phyloP scores from a whole-genome alignment of 2,329 filamentous ascomycete genomes.

The Ophiobolus disseminans region DNA sequence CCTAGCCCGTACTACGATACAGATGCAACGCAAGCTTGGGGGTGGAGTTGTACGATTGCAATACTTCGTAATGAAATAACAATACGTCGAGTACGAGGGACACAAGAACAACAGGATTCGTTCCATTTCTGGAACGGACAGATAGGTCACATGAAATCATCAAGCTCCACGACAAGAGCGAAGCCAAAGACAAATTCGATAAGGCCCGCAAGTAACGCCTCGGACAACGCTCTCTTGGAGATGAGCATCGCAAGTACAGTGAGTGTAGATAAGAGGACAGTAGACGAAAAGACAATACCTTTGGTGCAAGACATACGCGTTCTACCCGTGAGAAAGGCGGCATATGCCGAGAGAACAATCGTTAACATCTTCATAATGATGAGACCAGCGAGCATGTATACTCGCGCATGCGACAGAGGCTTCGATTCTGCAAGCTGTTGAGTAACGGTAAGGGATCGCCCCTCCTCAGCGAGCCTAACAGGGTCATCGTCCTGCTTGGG shows the following conservation, averaged over 20 bases:
- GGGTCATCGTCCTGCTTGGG: constrained; percentile 7
- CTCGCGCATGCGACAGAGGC: constrained; percentile 19
- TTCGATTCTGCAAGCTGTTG: not conserved
- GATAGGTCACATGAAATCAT: constrained; percentile 24
- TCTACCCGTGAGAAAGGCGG: constrained; percentile 24
- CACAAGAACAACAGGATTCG: too few relatives aligned
- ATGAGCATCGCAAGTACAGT: constrained; percentile 29
- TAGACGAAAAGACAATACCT: constrained; percentile 28
- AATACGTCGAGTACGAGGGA: too few relatives aligned
- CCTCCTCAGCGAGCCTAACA: constrained; percentile 19
- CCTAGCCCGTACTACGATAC: too few relatives aligned
- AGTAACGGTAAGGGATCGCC: not conserved
- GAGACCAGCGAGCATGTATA: constrained; percentile 17
- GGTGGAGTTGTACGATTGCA: too few relatives aligned
- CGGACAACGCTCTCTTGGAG: constrained; percentile 25
- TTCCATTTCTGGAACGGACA: too few relatives aligned
- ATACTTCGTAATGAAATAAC: too few relatives aligned
- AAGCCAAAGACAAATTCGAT: constrained; percentile 32
- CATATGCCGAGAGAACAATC: constrained; percentile 14
- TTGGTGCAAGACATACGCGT: constrained; percentile 24
- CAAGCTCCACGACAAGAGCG: constrained; percentile 30
- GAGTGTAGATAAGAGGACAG: constrained; percentile 21
- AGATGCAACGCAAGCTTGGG: too few relatives aligned
- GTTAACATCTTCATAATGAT: constrained; percentile 21
- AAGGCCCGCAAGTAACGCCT: constrained; percentile 32